Percentiles rank a stretch among this genome's conserved stretches.
Conservation (phyloP, 768 basidiomycete species). For the Daedaleopsis sinensis region DNA sequence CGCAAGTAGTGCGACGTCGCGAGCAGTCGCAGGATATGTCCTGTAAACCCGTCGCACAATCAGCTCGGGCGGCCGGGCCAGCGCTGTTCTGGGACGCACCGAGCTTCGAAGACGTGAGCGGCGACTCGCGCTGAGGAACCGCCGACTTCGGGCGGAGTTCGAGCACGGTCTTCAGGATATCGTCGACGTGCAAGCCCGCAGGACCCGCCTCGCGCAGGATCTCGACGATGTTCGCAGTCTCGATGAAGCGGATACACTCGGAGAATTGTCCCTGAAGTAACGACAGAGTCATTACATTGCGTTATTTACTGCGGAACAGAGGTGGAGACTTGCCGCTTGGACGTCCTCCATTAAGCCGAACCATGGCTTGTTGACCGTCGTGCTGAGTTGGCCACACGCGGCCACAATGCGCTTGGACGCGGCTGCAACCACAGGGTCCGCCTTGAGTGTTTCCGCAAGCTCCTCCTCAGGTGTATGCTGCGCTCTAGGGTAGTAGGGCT, state of each 20-base stretch:
- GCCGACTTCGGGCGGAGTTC: constrained; percentile 7
- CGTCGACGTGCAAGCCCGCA: constrained; percentile 50
- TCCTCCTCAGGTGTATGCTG: constrained; percentile 1
- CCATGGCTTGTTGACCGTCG: constrained; percentile 70
- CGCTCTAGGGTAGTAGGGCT: constrained; percentile 8
- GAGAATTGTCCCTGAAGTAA: background rate
- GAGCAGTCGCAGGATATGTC: constrained; percentile 72
- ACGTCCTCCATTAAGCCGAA: constrained; percentile 69
- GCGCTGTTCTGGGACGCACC: constrained; percentile 35
- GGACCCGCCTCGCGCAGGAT: constrained; percentile 68
- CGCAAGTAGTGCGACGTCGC: constrained; percentile 77
- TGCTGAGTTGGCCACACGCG: constrained; percentile 68
- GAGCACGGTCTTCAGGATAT: constrained; percentile 40
- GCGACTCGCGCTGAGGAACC: background rate
- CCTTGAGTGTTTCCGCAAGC: constrained; percentile 51
- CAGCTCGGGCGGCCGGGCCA: background rate
- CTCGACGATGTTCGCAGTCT: constrained; percentile 71
- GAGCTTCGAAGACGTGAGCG: constrained; percentile 43
- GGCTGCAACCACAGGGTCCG: constrained; percentile 57
- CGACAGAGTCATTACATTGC: background rate
- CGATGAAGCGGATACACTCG: constrained; percentile 70
- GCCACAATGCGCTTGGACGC: constrained; percentile 69
- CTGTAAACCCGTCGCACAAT: constrained; percentile 35
- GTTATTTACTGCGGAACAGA: no score
- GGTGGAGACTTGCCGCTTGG: constrained; percentile 61